A percentile compares a stretch with the other conserved stretches of the same genome.
Evolutionary conservation across 1,139 yeast genomes (phyloP).

Genomic region (Waltiozyma sp.): DNA sequence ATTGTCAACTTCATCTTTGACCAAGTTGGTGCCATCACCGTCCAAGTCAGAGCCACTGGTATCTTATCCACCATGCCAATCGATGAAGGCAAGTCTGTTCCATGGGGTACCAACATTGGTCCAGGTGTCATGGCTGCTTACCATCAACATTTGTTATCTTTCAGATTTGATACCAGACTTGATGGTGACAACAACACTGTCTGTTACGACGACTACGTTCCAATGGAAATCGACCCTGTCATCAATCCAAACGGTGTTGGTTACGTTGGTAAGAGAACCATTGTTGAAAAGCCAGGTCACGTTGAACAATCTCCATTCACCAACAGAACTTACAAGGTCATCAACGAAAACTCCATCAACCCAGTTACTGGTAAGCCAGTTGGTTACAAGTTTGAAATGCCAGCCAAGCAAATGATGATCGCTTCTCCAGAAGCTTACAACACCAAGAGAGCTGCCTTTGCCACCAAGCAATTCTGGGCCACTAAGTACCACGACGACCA

Average conservation of each 20-base stretch:
- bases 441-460: constrained; percentile 45
- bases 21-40: constrained; percentile 74
- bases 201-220: constrained; percentile 62
- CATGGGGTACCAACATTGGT: constrained; percentile 79
- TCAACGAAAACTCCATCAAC: constrained; percentile 69
- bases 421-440: constrained; percentile 42
- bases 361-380: constrained; percentile 71
- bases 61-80: constrained; percentile 76
- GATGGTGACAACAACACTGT: constrained; percentile 73
- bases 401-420: constrained; percentile 60
- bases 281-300: constrained; percentile 61
- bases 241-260: constrained; percentile 70
- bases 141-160: constrained; percentile 78
- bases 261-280: constrained; percentile 52
- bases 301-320: constrained; percentile 70
- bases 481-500: constrained; percentile 46
- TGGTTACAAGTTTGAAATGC: constrained; percentile 70
- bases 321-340: constrained; percentile 68
- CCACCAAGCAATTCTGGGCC: constrained; percentile 52
- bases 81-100: constrained; percentile 61
- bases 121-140: constrained; percentile 83
- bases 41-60: constrained; percentile 86
- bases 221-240: constrained; percentile 45
- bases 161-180: constrained; percentile 79
- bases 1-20: constrained; percentile 67